Conservation (phyloP, 768 basidiomycete genomes). For the Kwoniella sp. region DNA sequence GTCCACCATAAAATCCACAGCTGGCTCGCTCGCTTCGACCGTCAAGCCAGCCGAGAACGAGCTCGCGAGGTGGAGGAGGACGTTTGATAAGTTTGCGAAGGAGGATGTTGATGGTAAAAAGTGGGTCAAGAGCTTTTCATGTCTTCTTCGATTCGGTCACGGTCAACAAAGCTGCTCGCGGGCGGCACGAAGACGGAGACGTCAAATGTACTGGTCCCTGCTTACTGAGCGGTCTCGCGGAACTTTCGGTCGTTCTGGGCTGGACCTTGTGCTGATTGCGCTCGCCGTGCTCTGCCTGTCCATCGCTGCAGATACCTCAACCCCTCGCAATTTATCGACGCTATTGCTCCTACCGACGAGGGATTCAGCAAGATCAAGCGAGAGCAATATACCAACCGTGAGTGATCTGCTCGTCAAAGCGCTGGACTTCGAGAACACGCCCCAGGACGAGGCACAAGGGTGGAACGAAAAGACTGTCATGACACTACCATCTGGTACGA, state of each 20-base stretch:
- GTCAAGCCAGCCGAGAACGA: conserved; percentile 66
- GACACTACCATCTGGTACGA: too few relatives aligned
- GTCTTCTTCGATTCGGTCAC: not conserved
- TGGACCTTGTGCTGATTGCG: too few relatives aligned
- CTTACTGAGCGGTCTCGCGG: too few relatives aligned
- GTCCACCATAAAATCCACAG: conserved; percentile 31
- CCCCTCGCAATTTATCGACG: conserved; percentile 85
- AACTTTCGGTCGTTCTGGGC: too few relatives aligned
- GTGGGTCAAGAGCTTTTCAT: conserved; percentile 58
- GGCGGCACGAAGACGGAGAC: not conserved
- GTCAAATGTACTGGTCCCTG: too few relatives aligned
- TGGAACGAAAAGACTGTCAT: too few relatives aligned
- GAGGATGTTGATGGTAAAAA: conserved; percentile 73
- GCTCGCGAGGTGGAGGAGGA: conserved; percentile 82
- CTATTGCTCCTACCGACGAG: conserved; percentile 86
- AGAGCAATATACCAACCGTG: conserved; percentile 82
- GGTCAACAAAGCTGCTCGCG: not conserved
- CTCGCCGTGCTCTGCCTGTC: not conserved
- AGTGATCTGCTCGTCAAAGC: too few relatives aligned
- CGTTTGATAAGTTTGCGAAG: conserved; percentile 82
- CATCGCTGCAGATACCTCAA: conserved; percentile 73
- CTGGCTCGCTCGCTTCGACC: conserved; percentile 31
- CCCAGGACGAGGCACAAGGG: too few relatives aligned
- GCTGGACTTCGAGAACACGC: too few relatives aligned
- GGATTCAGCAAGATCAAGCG: conserved; percentile 76